Conservation (phyloP, 2,329 filamentous ascomycete species). For the Sporothrix protearum region DNA sequence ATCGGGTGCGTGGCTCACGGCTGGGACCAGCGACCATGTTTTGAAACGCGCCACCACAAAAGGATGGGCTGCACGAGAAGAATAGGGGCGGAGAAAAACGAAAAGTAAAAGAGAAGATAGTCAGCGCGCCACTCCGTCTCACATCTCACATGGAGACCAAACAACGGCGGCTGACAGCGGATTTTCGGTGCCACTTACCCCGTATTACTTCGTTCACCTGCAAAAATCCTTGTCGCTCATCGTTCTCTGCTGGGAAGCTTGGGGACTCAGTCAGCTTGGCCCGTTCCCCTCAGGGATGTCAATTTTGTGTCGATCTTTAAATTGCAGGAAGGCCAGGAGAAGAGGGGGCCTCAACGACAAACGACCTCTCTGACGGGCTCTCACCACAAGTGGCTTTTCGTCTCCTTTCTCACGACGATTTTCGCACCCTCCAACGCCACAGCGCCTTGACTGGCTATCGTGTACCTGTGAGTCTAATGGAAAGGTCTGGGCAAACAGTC, state of each 20-base stretch:
- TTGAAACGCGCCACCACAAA: constrained; percentile 18
- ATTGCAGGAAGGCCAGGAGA: constrained; percentile 11
- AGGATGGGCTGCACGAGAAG: not conserved
- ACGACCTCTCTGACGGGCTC: not conserved
- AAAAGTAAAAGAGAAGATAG: not conserved
- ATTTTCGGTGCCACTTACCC: constrained; percentile 3
- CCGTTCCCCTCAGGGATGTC: not conserved
- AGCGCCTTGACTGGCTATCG: not conserved
- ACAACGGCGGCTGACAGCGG: constrained; percentile 1
- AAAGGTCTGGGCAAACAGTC: not conserved
- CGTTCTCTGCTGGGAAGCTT: not conserved
- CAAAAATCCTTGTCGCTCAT: not conserved
- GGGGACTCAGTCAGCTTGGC: not conserved
- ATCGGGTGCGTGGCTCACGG: not conserved
- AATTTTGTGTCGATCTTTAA: constrained; percentile 10
- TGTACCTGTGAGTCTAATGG: not conserved
- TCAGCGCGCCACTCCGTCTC: not conserved
- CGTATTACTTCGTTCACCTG: not conserved
- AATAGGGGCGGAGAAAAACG: not conserved
- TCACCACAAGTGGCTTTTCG: not conserved
- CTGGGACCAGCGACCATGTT: constrained; percentile 6
- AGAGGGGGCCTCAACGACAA: not conserved
- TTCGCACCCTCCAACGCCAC: not conserved
- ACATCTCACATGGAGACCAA: not conserved
- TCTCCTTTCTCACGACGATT: not conserved